phyloP scores from a whole-genome alignment of 1,284 basidiomycete genomes.

The Leccinum subspadiceum region DNA sequence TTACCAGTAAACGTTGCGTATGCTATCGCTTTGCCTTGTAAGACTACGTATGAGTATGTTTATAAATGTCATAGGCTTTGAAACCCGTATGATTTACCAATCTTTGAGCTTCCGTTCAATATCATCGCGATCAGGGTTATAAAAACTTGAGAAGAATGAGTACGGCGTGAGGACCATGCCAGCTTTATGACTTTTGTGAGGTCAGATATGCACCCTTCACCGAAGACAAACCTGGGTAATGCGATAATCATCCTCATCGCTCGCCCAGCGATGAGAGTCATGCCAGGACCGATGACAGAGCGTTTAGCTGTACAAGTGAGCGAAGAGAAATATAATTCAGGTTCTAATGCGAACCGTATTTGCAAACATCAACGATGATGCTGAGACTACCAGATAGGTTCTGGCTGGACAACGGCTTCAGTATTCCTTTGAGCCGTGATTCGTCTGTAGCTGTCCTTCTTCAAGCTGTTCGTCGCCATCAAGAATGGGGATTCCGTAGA shows the following conservation, averaged over 20 bases:
- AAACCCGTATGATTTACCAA: neutral
- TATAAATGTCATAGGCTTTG: slow-evolving; percentile 12
- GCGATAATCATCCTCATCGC: neutral
- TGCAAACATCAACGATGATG: neutral
- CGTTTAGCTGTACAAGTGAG: neutral
- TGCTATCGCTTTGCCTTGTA: slow-evolving; percentile 20
- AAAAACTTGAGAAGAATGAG: neutral
- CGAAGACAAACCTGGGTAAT: neutral
- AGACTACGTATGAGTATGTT: slow-evolving; percentile 14
- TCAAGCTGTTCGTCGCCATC: neutral
- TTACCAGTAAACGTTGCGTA: slow-evolving; percentile 3
- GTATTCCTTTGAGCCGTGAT: neutral
- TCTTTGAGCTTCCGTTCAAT: neutral
- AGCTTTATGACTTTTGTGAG: neutral
- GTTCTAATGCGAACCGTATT: neutral
- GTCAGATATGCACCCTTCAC: neutral
- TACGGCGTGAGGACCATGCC: neutral
- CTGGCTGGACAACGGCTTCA: neutral
- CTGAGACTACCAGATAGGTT: neutral
- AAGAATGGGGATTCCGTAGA: neutral
- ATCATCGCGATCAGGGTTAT: neutral
- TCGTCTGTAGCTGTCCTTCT: neutral
- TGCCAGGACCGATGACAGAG: neutral
- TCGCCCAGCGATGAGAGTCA: neutral
- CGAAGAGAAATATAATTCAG: neutral